Evolutionary conservation across 2,329 filamentous ascomycete genomes (phyloP).

Genomic region (Periconia sp.): DNA sequence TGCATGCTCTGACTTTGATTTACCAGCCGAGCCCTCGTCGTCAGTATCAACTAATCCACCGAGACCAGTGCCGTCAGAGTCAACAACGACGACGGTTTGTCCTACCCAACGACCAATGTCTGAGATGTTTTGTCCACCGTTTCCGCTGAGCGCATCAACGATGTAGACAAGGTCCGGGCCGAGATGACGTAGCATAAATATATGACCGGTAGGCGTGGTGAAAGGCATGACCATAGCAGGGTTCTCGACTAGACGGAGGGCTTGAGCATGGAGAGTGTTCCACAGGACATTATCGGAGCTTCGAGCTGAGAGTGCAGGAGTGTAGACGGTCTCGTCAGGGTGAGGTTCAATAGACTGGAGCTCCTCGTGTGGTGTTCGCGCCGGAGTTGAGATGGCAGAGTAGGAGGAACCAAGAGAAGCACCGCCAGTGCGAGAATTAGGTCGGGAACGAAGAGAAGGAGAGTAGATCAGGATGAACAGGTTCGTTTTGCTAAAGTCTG

Average conservation of each 20-base stretch:
- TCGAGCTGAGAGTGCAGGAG: conserved; percentile 40
- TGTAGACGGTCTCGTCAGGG: conserved; percentile 51
- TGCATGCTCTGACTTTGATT: conserved; percentile 36
- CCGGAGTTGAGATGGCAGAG: conserved; percentile 78
- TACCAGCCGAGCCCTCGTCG: conserved; percentile 58
- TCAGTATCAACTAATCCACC: conserved; percentile 63
- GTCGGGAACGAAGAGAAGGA: conserved; percentile 74
- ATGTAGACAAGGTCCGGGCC: conserved; percentile 87
- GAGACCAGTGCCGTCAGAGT: conserved; percentile 50
- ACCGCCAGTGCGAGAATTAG: conserved; percentile 50
- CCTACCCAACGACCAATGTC: conserved; percentile 68
- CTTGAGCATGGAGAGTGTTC: conserved; percentile 81
- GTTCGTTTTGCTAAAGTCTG: conserved; percentile 74
- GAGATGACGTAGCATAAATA: conserved; percentile 85
- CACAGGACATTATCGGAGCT: conserved; percentile 63
- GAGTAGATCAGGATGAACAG: conserved; percentile 91
- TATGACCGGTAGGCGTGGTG: conserved; percentile 79
- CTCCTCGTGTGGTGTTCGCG: conserved; percentile 70
- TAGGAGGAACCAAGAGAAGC: conserved; percentile 79
- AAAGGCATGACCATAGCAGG: conserved; percentile 89
- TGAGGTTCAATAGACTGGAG: conserved; percentile 49
- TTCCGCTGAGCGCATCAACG: conserved; percentile 81
- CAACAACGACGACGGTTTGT: conserved; percentile 66
- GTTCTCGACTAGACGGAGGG: conserved; percentile 78
- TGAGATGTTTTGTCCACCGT: conserved; percentile 74